Percentiles rank a stretch among this genome's conserved stretches.
phyloP scores from a whole-genome alignment of 495 filamentous ascomycete genomes.

The Talaromyces thailandensis region DNA sequence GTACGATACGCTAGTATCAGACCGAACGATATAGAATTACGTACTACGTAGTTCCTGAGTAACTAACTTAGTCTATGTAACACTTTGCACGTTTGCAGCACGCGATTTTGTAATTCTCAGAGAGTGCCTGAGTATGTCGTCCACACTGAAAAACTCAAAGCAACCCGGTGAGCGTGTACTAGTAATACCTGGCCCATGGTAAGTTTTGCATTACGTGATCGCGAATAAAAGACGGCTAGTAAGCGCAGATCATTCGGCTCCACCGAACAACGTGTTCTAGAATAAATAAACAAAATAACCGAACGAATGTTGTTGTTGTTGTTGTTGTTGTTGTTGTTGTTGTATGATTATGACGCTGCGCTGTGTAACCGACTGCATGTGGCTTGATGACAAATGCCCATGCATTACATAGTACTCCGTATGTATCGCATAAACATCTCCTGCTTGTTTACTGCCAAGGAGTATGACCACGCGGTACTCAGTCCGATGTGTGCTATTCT shows the following conservation, averaged over 20 bases:
- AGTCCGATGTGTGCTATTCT: background rate
- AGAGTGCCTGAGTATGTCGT: background rate
- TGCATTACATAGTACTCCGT: background rate
- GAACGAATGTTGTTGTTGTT: background rate
- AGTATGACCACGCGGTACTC: background rate
- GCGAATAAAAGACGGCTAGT: background rate
- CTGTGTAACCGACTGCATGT: background rate
- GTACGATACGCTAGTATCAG: background rate
- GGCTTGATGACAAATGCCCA: background rate
- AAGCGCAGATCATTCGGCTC: background rate
- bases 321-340: background rate
- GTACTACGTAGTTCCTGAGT: no score
- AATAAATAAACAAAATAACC: background rate
- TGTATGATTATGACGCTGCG: background rate
- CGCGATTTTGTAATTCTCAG: background rate
- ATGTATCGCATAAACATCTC: background rate
- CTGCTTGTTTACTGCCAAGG: background rate
- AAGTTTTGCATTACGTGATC: background rate
- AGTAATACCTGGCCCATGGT: no score
- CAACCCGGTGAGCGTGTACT: background rate
- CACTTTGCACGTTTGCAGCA: background rate
- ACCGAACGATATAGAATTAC: background rate
- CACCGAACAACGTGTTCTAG: background rate
- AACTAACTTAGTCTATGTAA: no score
- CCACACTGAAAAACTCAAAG: background rate